Conservation (phyloP, 768 basidiomycete genomes). For the Coprinopsis strossmayeri region DNA sequence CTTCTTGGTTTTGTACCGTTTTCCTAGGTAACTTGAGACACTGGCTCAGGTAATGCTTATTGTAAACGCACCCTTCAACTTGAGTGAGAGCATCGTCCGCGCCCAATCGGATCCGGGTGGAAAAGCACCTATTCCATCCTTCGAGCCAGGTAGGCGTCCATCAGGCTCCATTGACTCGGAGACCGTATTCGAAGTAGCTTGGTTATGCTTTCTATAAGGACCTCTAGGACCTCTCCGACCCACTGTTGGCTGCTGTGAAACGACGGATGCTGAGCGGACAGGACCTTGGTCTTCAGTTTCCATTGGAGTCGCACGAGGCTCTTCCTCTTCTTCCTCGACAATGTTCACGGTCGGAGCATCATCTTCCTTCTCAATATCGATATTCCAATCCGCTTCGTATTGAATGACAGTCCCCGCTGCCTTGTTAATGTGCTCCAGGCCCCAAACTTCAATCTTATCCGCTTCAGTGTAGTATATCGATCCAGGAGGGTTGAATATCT, state of each 20-base stretch:
- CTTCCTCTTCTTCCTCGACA: constrained; percentile 33
- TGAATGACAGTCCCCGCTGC: constrained; percentile 71
- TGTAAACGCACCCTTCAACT: constrained; percentile 64
- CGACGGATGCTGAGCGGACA: constrained; percentile 41
- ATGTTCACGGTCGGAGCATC: constrained; percentile 32
- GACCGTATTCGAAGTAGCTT: constrained; percentile 19
- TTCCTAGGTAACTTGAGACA: constrained; percentile 36
- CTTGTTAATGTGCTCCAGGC: constrained; percentile 66
- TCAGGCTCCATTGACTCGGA: constrained; percentile 57
- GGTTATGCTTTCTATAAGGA: constrained; percentile 43
- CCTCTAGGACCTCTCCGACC: constrained; percentile 42
- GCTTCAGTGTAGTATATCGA: constrained; percentile 73
- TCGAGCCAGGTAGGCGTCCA: constrained; percentile 68
- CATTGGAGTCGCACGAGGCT: constrained; percentile 30
- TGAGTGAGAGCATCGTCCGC: constrained; percentile 64
- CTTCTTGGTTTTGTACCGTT: constrained; percentile 76
- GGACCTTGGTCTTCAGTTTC: constrained; percentile 37
- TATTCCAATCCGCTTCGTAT: constrained; percentile 80
- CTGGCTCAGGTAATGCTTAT: neutral
- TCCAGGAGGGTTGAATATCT: constrained; percentile 68
- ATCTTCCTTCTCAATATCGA: constrained; percentile 69
- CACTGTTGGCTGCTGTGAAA: constrained; percentile 32
- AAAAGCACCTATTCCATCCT: constrained; percentile 70
- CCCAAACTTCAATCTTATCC: constrained; percentile 63
- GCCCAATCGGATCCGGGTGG: constrained; percentile 68